A percentile compares a stretch with the other conserved stretches of the same genome.
Conservation (phyloP, 106 monocot species). For the Allium cepa region DNA sequence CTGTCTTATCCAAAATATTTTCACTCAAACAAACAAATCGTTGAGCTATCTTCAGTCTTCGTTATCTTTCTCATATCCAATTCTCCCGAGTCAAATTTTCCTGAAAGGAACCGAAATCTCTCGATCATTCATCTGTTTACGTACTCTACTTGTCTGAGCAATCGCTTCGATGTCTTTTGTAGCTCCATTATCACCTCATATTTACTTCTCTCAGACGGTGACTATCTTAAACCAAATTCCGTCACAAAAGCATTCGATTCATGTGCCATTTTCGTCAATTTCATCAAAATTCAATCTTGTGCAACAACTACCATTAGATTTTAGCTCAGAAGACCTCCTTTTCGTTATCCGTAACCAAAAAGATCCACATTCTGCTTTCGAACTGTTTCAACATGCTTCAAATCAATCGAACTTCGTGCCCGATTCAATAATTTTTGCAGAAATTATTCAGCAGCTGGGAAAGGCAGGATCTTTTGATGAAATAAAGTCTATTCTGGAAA, state of each 20-base stretch:
- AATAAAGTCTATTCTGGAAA: conserved; percentile 38
- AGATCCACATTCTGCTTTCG: conserved; percentile 32
- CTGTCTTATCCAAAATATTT: too few species aligned
- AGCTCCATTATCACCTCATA: conserved; percentile 15
- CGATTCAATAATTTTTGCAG: conserved; percentile 32
- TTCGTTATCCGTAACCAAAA: conserved; percentile 49
- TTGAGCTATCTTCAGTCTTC: too few species aligned
- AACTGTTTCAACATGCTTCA: conserved; percentile 43
- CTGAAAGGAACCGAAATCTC: background rate
- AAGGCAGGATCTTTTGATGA: conserved; percentile 46
- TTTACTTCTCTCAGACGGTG: conserved; percentile 7
- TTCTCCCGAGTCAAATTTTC: too few species aligned
- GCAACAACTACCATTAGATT: conserved; percentile 33
- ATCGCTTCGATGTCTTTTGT: conserved; percentile 59
- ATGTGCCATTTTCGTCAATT: conserved; percentile 4
- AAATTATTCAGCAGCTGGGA: conserved; percentile 64
- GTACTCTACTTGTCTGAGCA: conserved; percentile 14
- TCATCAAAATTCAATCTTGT: conserved; percentile 2
- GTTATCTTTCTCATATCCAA: too few species aligned
- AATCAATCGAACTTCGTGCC: conserved; percentile 31
- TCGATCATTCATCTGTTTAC: conserved; percentile 20
- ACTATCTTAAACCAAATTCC: background rate
- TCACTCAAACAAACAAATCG: too few species aligned
- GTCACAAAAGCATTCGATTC: conserved; percentile 1
- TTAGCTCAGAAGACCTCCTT: conserved; percentile 58